These are phyloP conservation scores for Penicillium aurantiogriseum DNA, from an alignment of 2,329 filamentous ascomycete species.

Conservation along the genomic window DNA sequence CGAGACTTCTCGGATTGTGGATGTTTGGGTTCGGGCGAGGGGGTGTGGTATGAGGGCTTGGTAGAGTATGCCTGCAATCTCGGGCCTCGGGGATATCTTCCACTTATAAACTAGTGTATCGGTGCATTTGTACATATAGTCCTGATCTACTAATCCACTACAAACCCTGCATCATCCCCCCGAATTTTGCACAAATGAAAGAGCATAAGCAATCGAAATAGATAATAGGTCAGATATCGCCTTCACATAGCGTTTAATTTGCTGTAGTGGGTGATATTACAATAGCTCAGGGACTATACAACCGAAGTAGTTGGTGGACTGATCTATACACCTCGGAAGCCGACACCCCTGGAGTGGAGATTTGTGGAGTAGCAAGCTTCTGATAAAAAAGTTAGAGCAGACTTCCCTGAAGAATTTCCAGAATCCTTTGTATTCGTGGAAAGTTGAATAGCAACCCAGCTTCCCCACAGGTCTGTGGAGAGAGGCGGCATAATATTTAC, in stretches of 20 bases:
- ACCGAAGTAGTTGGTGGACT: not conserved
- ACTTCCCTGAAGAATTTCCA: not conserved
- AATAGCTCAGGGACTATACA: not conserved
- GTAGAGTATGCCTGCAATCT: not conserved
- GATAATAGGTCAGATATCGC: not conserved
- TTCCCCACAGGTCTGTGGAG: not conserved
- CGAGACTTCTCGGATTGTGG: conserved; percentile 62
- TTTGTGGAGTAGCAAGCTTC: not conserved
- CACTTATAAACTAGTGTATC: not conserved
- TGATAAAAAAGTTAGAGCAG: not conserved
- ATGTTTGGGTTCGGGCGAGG: conserved; percentile 64
- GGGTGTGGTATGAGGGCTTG: conserved; percentile 14
- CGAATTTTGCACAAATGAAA: not conserved
- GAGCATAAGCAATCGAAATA: not conserved
- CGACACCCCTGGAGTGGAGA: not conserved
- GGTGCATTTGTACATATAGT: not conserved
- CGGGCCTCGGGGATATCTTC: not conserved
- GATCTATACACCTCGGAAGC: not conserved
- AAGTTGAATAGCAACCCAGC: not conserved
- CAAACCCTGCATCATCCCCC: not conserved
- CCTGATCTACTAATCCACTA: not conserved
- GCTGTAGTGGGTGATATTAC: not conserved
- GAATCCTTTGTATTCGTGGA: not conserved
- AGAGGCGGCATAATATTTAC: not conserved
- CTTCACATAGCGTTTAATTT: not conserved